Conservation (phyloP, 2,329 filamentous ascomycete species). For the Phyllosticta citribraziliensis region DNA sequence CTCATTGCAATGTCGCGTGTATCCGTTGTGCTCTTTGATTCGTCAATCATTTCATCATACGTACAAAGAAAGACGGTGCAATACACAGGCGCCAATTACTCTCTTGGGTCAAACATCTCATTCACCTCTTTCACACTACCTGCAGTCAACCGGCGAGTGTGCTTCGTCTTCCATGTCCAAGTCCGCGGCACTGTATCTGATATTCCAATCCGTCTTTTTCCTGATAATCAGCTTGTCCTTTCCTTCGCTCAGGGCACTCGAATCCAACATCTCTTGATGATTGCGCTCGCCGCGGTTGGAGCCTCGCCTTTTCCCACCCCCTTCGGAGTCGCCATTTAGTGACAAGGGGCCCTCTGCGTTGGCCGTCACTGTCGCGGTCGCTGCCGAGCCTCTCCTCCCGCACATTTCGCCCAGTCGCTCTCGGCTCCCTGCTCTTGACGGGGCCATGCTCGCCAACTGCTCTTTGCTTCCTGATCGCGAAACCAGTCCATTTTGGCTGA, state of each 20-base stretch:
- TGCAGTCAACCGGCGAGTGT: not conserved
- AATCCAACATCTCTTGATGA: not conserved
- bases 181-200: not conserved
- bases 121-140: not conserved
- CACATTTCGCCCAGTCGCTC: not conserved
- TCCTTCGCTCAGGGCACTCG: not conserved
- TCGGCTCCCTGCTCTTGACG: not conserved
- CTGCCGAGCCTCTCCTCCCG: not conserved
- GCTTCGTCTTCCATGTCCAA: not conserved
- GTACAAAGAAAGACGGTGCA: not conserved
- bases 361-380: not conserved
- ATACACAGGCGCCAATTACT: not conserved
- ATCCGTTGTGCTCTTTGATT: not conserved
- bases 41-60: not conserved
- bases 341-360: not conserved
- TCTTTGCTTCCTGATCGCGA: not conserved
- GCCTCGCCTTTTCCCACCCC: not conserved
- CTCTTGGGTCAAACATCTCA: not conserved
- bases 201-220: not conserved
- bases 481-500: not conserved
- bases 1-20: not conserved
- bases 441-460: not conserved
- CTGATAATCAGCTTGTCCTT: not conserved
- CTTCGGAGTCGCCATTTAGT: not conserved
- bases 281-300: not conserved